phyloP scores from a whole-genome alignment of 768 basidiomycete species.

The Wakefieldia striispora region DNA sequence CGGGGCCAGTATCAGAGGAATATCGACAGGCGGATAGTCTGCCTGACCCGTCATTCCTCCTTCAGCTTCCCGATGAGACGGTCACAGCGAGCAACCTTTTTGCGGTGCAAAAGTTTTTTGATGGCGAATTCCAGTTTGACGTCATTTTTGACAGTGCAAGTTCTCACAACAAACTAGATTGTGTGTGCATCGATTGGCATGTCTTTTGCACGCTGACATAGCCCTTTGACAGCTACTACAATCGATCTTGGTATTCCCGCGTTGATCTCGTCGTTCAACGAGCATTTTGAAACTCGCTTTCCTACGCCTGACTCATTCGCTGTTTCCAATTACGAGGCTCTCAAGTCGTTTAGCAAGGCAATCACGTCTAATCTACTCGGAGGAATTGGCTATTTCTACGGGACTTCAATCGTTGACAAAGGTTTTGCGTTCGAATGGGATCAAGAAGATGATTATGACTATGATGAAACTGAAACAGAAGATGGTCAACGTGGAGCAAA shows the following conservation, averaged over 20 bases:
- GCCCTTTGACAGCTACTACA: slow-evolving; percentile 44
- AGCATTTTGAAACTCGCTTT: slow-evolving; percentile 68
- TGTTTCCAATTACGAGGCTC: slow-evolving; percentile 42
- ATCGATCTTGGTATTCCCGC: slow-evolving; percentile 72
- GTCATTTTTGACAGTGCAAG: slow-evolving; percentile 82
- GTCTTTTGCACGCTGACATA: slow-evolving; percentile 2
- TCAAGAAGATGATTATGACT: slow-evolving; percentile 50
- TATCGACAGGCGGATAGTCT: slow-evolving; percentile 46
- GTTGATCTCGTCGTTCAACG: slow-evolving; percentile 55
- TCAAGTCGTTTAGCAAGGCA: slow-evolving; percentile 78
- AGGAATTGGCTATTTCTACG: slow-evolving; percentile 94
- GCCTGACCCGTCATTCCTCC: slow-evolving; percentile 80
- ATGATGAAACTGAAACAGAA: slow-evolving; percentile 38
- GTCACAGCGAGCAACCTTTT: slow-evolving; percentile 75
- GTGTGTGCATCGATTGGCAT: slow-evolving; percentile 41
- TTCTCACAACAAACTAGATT: slow-evolving; percentile 56
- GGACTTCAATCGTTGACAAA: slow-evolving; percentile 81
- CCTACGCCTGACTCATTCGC: slow-evolving; percentile 60
- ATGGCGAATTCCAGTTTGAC: slow-evolving; percentile 87
- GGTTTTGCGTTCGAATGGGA: slow-evolving; percentile 93
- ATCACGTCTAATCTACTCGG: slow-evolving; percentile 91
- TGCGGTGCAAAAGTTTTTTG: slow-evolving; percentile 83
- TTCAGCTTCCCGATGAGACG: slow-evolving; percentile 75
- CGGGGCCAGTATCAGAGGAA: slow-evolving; percentile 49
- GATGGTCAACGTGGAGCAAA: slow-evolving; percentile 50